Base-by-base conservation (phyloP, 345 rosid genomes). In the Gossypium bickii region DNA sequence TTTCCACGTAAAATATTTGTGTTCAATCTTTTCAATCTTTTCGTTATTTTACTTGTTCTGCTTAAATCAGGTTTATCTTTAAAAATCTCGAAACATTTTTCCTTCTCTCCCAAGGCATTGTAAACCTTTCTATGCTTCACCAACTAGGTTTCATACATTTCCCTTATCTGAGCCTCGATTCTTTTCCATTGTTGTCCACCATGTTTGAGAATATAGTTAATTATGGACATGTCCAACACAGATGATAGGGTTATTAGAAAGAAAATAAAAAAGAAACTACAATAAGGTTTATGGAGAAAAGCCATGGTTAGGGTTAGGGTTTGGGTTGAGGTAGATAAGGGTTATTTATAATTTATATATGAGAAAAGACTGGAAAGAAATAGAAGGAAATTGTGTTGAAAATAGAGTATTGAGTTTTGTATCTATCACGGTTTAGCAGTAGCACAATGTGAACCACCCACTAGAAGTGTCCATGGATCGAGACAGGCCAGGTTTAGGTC, bases 71-170 rank as follows among this genome's bases (percentile, higher is more conserved):
- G 70, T 22, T 91, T 91, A 47, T 91, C 90, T 82, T 81, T 81
- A 29, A 89, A 91, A 11, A 89, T 85, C 71, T 85, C 72, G 27
- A 85, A 89, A 48, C 92, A 81, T 43, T 60, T 82, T 70, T 84
- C 90, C 74, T 73, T 85, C 81, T 91, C 93, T 0, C 83, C 91
- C 48, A 86, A 65, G 16, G 79, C 85, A 12, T 91, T 82, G 69
- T 89, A 85, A 41, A 17, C 55, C 74, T 87, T 91, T 7, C 83
- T 75, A 15, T 91, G 87, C 68, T 76, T 77, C 2, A 83, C 80
- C 75, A 86, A 59, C 93, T 89, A 91, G 45, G 65, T 55, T 78
- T 87, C 92, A 64, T 86, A 91, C 43, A 87, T 77, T 27, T 34
- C 70, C 61, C 17, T 6, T 1, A 80, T 58, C 73, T 84, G 70